Evolutionary conservation across 805 yeast genomes (phyloP).

Genomic region (Kodamaea neixiangensis): DNA sequence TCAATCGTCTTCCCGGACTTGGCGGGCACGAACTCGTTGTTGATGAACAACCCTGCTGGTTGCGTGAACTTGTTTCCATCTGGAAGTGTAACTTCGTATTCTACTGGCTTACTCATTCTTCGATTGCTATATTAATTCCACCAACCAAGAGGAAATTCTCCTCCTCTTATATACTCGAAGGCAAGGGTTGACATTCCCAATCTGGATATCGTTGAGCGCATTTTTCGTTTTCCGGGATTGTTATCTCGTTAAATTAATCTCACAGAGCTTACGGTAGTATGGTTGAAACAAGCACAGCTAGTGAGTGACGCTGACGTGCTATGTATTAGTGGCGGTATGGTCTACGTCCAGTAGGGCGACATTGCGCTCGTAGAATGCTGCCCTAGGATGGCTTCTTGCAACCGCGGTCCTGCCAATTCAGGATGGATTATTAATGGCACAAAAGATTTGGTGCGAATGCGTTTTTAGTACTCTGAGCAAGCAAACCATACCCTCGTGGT

Average conservation of each 20-base stretch:
- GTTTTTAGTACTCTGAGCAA: no score
- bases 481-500: no score
- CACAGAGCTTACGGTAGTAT: no score
- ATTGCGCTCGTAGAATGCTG: background rate
- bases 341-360: background rate
- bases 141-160: background rate
- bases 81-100: constrained; percentile 46
- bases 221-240: background rate
- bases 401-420: background rate
- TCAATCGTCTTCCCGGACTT: constrained; percentile 38
- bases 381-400: background rate
- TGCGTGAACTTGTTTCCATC: constrained; percentile 51
- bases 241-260: background rate
- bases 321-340: background rate
- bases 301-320: background rate
- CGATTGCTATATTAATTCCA: background rate
- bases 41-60: constrained; percentile 65
- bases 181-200: background rate
- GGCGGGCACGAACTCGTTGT: constrained; percentile 51
- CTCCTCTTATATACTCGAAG: background rate
- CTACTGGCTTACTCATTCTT: constrained; percentile 36
- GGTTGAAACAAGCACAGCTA: no score
- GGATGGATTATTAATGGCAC: background rate
- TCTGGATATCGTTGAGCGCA: background rate
- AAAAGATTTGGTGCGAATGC: background rate